A percentile compares a stretch with the other conserved stretches of the same genome.
phyloP scores from a whole-genome alignment of 345 rosid genomes.

The Syzygium oleosum region DNA sequence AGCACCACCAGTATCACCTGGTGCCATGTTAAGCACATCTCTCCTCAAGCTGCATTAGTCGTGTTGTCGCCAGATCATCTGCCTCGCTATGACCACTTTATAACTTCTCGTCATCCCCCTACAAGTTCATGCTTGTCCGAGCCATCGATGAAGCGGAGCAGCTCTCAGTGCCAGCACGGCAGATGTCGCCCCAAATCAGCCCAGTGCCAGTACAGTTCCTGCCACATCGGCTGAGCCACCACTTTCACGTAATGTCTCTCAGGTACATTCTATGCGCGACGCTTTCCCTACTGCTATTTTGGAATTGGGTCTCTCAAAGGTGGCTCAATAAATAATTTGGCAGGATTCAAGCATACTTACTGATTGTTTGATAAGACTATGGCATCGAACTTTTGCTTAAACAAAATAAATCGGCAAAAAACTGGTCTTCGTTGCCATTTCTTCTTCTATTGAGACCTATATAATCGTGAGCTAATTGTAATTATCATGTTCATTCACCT shows the following conservation, averaged over 20 bases:
- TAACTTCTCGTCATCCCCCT: slow-evolving; percentile 55
- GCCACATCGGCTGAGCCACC: slow-evolving; percentile 61
- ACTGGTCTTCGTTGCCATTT: neutral
- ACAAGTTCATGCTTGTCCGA: slow-evolving; percentile 50
- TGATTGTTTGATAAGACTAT: neutral
- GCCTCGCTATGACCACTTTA: slow-evolving; percentile 46
- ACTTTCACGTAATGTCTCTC: slow-evolving; percentile 50
- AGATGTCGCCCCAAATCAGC: slow-evolving; percentile 58
- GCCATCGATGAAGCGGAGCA: slow-evolving; percentile 45
- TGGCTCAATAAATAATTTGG: neutral
- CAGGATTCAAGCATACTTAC: neutral
- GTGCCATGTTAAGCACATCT: slow-evolving; percentile 30
- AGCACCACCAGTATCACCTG: slow-evolving; percentile 31
- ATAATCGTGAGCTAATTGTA: neutral
- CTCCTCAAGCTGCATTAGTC: slow-evolving; percentile 25
- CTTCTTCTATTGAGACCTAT: neutral
- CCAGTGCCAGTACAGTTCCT: slow-evolving; percentile 35
- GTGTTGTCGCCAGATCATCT: slow-evolving; percentile 18
- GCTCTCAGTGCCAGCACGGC: slow-evolving; percentile 42
- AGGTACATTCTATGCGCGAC: slow-evolving; percentile 28
- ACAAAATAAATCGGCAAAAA: neutral
- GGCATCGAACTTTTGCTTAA: neutral
- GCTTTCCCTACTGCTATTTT: neutral
- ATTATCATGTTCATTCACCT: neutral
- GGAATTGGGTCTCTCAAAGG: neutral